Conservation (phyloP, 139 green algal genomes). For the Desmodesmus armatus region DNA sequence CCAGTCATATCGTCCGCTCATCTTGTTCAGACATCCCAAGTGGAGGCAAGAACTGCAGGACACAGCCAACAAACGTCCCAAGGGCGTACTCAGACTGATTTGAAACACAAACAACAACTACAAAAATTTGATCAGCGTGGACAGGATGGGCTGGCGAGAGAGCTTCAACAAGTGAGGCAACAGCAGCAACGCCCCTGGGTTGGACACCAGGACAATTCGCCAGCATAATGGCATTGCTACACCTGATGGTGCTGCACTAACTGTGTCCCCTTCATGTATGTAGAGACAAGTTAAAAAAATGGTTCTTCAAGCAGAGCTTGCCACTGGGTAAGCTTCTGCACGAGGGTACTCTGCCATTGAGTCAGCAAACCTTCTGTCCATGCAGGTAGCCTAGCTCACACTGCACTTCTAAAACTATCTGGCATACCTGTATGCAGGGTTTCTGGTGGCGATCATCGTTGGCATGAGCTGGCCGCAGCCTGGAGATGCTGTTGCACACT, state of each 20-base stretch:
- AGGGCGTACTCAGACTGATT: too few relatives aligned
- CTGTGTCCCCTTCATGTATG: neutral
- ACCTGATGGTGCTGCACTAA: neutral
- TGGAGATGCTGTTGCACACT: slow-evolving; percentile 37
- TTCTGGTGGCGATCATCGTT: slow-evolving; percentile 40
- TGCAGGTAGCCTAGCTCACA: too few relatives aligned
- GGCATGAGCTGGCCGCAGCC: slow-evolving; percentile 33
- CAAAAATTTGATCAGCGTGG: too few relatives aligned
- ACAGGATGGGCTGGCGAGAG: slow-evolving; percentile 31
- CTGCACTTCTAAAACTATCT: too few relatives aligned
- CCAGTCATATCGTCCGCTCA: too few relatives aligned
- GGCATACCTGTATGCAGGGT: slow-evolving; percentile 38
- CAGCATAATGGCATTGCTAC: neutral
- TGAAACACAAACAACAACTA: neutral
- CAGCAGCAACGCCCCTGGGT: too few relatives aligned
- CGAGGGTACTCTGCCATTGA: neutral
- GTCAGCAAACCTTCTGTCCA: too few relatives aligned
- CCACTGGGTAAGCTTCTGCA: slow-evolving; percentile 52
- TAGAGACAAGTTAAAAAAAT: slow-evolving; percentile 57
- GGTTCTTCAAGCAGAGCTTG: slow-evolving; percentile 68
- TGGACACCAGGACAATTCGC: neutral
- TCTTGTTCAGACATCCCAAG: too few relatives aligned
- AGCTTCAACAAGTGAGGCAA: slow-evolving; percentile 27
- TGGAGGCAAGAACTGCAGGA: too few relatives aligned
- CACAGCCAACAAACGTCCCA: too few relatives aligned